A percentile compares a stretch with the other conserved stretches of the same genome.
Conservation (phyloP, 441 rosid species). For the Corymbia citriodora region DNA sequence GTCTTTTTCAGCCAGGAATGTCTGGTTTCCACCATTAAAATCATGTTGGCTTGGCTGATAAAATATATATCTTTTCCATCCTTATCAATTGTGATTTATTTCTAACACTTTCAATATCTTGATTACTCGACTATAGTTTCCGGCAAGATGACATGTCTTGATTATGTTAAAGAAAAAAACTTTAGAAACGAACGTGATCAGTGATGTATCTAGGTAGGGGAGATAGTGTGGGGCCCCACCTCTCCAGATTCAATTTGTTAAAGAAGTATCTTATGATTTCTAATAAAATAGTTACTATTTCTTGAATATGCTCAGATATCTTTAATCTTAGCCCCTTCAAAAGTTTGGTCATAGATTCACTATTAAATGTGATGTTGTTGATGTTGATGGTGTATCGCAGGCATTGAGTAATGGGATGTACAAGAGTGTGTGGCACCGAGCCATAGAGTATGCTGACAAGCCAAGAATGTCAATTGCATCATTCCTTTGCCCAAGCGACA, state of each 20-base stretch:
- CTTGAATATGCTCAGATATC: background rate
- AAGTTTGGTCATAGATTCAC: background rate
- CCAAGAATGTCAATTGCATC: constrained; percentile 53
- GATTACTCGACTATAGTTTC: background rate
- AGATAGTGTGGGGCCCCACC: background rate
- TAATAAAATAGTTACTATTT: background rate
- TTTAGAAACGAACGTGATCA: background rate
- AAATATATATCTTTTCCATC: background rate
- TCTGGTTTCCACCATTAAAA: background rate
- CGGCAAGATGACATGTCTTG: background rate
- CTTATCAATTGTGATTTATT: background rate
- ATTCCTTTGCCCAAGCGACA: constrained; percentile 40
- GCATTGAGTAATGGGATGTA: constrained; percentile 62
- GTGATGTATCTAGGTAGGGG: background rate
- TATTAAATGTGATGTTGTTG: background rate
- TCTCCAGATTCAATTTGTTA: background rate
- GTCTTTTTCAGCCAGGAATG: too few relatives aligned
- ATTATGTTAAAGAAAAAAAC: background rate
- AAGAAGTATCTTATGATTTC: background rate
- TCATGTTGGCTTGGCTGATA: background rate
- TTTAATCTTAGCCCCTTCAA: background rate
- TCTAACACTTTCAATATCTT: background rate
- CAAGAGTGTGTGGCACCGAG: constrained; percentile 65
- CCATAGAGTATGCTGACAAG: constrained; percentile 33
- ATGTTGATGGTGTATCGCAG: constrained; percentile 13